phyloP scores from a whole-genome alignment of 164 flowering plant species.

The Aristolochia californica region DNA sequence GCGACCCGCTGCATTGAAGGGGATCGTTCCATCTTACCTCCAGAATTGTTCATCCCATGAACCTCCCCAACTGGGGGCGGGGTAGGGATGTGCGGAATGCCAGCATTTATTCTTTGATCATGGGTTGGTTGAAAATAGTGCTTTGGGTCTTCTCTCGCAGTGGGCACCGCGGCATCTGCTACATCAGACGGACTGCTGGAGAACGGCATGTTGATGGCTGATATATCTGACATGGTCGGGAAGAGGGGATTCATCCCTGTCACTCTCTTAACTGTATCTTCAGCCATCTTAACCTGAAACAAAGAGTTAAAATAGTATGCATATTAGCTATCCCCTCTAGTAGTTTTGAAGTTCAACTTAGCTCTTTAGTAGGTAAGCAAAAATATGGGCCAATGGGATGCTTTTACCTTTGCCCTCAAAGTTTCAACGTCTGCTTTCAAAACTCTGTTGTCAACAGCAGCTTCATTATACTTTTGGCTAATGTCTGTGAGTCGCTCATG shows the following conservation, averaged over 20 bases:
- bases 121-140: conserved; percentile 33
- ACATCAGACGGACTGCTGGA: conserved; percentile 53
- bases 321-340: no score
- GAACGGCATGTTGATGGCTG: conserved; percentile 38
- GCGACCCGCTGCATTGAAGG: conserved; percentile 79
- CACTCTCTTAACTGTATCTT: conserved; percentile 74
- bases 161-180: conserved; percentile 59
- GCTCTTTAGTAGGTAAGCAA: not conserved
- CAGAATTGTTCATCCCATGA: conserved; percentile 15
- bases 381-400: not conserved
- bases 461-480: conserved; percentile 72
- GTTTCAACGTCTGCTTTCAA: conserved; percentile 98
- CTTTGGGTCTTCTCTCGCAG: conserved; percentile 40
- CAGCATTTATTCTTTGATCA: conserved; percentile 27
- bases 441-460: conserved; percentile 93
- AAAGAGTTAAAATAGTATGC: not conserved
- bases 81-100: conserved; percentile 29
- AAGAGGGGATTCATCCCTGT: conserved; percentile 67
- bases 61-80: conserved; percentile 19
- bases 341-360: not conserved
- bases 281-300: conserved; percentile 89
- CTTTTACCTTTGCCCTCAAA: conserved; percentile 88
- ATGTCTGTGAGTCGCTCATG: conserved; percentile 64
- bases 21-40: conserved; percentile 47
- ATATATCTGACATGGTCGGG: conserved; percentile 56